Percentiles rank a stretch among this genome's conserved stretches.
phyloP scores from a whole-genome alignment of 352 stramenopile species.

The Aphanomyces cochlioides region DNA sequence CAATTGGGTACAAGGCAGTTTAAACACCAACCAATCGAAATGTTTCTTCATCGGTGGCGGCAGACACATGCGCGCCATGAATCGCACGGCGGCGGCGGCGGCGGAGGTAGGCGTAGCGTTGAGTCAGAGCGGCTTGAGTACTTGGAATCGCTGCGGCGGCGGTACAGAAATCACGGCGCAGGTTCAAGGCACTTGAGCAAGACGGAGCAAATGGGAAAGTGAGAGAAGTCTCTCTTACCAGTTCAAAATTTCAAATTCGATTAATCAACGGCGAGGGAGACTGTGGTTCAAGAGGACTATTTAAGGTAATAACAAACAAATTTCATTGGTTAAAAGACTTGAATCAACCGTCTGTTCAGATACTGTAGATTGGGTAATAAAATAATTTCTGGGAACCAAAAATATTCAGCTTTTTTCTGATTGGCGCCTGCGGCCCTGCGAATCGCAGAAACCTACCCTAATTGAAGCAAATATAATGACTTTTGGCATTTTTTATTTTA shows the following conservation, averaged over 20 bases:
- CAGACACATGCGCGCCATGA: no score
- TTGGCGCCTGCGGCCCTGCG: not conserved
- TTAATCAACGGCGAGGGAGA: not conserved
- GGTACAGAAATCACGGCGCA: not conserved
- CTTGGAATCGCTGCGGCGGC: not conserved
- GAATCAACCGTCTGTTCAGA: no score
- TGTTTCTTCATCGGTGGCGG: not conserved
- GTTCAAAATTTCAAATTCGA: not conserved
- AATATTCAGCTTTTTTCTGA: no score
- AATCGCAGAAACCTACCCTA: slow-evolving; percentile 7
- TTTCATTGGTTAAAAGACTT: no score
- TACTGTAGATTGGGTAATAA: not conserved
- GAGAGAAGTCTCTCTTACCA: not conserved
- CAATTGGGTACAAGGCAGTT: not conserved
- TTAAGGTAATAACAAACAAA: slow-evolving; percentile 2
- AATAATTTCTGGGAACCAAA: no score
- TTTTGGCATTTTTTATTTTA: slow-evolving; percentile 12
- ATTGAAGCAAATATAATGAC: slow-evolving; percentile 11
- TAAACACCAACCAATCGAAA: not conserved
- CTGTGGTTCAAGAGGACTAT: not conserved
- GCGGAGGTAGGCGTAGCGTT: no score
- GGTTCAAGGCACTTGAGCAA: not conserved
- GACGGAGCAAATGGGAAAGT: not conserved
- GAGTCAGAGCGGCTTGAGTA: not conserved
- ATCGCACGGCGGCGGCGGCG: no score